Evolutionary conservation across 2,329 filamentous ascomycete genomes (phyloP), one percentile per base, ranked within the genome.

Genomic region (Aspergillus sp.): DNA sequence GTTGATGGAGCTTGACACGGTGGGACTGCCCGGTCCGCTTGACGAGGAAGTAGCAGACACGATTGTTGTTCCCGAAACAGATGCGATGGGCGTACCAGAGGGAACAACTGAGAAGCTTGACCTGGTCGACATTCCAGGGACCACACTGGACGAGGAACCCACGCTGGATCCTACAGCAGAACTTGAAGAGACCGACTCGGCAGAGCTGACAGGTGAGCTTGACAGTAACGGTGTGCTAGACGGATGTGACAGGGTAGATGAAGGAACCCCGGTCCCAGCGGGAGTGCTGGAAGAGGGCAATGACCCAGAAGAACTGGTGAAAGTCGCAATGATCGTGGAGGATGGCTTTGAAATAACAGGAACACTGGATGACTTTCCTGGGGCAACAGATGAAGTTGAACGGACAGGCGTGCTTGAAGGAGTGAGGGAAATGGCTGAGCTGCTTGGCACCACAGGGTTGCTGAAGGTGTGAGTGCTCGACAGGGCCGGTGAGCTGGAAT

Each of bases 1-100:
- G 8, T 19, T 25, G 36, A 23, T 8, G 32, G 54, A 30, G 13
- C n/a, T n/a, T 42, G 59, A 59, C 39, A 58, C 57, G 32, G 48
- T 63, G 17, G 59, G 58, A 8, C 55, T 57, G 15, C 50, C 42
- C 8, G 56, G 57, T 17, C 32, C 61, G 25, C 50, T 62, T 38
- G 63, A 23, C 19, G 21, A 58, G 23, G 64, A 11, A 7, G 64
- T 66, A 11, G 63, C 60, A 1, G 66, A 63, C 21, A 32, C 61
- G 58, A 19, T 55, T 25, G 21, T 57, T 54, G 44, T 56, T 59
- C 21, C 51, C 39, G 51, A 53, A 21, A 27, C 32, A 15, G 51
- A 41, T 6, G 10, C 6, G 39, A 44, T 44, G 3, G 41, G 19
- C n/a, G 17, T 23, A 6, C 41, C 19, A 3, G 41, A 23, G 41